A percentile compares a stretch with the other conserved stretches of the same genome.
These are phyloP conservation scores for Sarocladium oryzae DNA, from an alignment of 2,329 filamentous ascomycete species.

Conservation along the genomic window DNA sequence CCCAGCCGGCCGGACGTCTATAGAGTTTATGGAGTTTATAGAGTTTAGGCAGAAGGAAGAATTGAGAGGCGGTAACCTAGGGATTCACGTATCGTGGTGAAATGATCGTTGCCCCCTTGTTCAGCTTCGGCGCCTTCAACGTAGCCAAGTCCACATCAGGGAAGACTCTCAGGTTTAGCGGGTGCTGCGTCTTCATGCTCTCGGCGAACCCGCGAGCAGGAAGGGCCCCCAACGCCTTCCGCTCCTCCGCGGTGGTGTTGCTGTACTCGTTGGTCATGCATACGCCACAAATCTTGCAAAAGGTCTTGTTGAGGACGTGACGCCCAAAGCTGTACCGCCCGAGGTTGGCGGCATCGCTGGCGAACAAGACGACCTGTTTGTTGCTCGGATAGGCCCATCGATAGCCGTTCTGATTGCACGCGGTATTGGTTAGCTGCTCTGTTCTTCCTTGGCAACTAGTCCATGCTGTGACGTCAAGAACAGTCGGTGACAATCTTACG, in stretches of 20 bases:
- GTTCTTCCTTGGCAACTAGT: too few relatives aligned
- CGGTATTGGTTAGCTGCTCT: too few relatives aligned
- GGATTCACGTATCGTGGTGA: too few relatives aligned
- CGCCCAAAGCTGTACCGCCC: constrained; percentile 29
- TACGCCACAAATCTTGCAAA: constrained; percentile 44
- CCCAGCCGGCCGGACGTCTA: too few relatives aligned
- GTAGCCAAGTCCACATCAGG: constrained; percentile 28
- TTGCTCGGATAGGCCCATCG: constrained; percentile 37
- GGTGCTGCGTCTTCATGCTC: constrained; percentile 13
- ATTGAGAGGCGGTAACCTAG: too few relatives aligned
- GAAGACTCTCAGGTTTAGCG: constrained; percentile 35
- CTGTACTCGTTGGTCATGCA: constrained; percentile 27
- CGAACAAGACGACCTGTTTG: constrained; percentile 29
- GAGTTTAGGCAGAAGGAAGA: too few relatives aligned
- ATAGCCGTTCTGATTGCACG: constrained; percentile 22
- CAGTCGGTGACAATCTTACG: background rate
- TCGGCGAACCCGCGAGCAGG: constrained; percentile 15
- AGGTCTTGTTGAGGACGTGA: constrained; percentile 31
- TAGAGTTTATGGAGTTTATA: too few relatives aligned
- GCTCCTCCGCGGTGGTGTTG: constrained; percentile 27
- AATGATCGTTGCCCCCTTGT: too few relatives aligned
- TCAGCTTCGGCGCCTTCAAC: constrained; percentile 12
- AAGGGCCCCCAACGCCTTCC: constrained; percentile 24
- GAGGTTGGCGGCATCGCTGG: constrained; percentile 26
- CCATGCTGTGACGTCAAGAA: too few relatives aligned